Evolutionary conservation across 2,329 filamentous ascomycete genomes (phyloP), one percentile per base, ranked within the genome.

Genomic region (Beauveria sp.): DNA sequence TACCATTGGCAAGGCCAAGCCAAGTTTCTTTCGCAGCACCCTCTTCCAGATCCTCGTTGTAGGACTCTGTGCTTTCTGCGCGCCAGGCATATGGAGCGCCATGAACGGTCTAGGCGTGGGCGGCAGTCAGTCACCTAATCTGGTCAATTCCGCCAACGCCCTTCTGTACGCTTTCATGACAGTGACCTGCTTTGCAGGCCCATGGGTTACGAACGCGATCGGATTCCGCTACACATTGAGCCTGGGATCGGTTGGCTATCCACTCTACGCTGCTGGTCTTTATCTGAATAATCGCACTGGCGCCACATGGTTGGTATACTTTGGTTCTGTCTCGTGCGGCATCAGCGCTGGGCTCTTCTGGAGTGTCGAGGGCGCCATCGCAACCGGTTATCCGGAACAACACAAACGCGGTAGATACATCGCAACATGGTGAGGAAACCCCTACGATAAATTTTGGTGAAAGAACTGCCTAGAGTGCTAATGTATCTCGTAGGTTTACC

Each of bases 361-460:
- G 86, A 82, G 83, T 72, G 83, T 84, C 0, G 86, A 89, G 73
- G 85, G 82, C 1, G 85, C 86, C 0, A 86, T 89, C 61, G 83
- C 84, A 0, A 77, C 88, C 2, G 77, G 81, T 0, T 89, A 88
- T 65, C 85, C 85, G 0, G 85, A 87, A 63, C 82, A 84, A 0
- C 78, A 79, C 41, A 84, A 85, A 28, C 78, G 82, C 62, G 84
- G 83, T 0, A 77, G 77, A 20, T 83, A 83, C 59, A 72, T 88
- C 0, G 85, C 84, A 0, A 79, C 72, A 28, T 79, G 51, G 47
- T 34, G 34, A 20, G n/a, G 14, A 8, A n/a, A 34, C 12, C 1
- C 10, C 24, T 9, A 3, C 10, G 2, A 24, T 20, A 20, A 5
- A 12, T 20, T 10, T 24, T 9, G 44, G 44, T 34, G 4, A 34